Percentiles rank a stretch among this genome's conserved stretches.
phyloP scores from a whole-genome alignment of 1,284 basidiomycete genomes.

The Rhodotorula sp. region DNA sequence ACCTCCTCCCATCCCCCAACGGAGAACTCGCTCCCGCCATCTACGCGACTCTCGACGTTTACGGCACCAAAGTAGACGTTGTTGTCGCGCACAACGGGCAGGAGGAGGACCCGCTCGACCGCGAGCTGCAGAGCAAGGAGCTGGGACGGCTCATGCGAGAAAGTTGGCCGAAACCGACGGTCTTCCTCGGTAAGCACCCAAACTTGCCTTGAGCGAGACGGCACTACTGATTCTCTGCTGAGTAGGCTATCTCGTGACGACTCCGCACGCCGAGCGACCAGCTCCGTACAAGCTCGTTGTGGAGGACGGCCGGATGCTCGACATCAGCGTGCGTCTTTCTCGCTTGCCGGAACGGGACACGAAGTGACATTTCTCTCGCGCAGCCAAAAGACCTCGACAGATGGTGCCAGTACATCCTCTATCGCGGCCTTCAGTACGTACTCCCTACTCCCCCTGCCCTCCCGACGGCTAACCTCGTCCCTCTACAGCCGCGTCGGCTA shows the following conservation, averaged over 20 bases:
- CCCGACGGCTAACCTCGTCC: neutral
- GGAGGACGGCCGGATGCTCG: slow-evolving; percentile 51
- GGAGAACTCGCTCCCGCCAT: slow-evolving; percentile 92
- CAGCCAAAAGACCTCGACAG: slow-evolving; percentile 48
- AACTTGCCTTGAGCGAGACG: too few relatives aligned
- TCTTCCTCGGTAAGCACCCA: slow-evolving; percentile 66
- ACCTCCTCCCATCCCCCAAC: slow-evolving; percentile 79
- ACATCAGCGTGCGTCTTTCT: slow-evolving; percentile 53
- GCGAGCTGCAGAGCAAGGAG: slow-evolving; percentile 80
- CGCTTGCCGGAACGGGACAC: neutral
- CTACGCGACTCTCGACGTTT: slow-evolving; percentile 80
- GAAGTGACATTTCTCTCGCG: slow-evolving; percentile 6
- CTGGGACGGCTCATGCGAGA: slow-evolving; percentile 75
- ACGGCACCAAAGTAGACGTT: slow-evolving; percentile 75
- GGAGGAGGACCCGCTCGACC: slow-evolving; percentile 84
- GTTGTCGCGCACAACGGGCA: slow-evolving; percentile 91
- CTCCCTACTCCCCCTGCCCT: neutral
- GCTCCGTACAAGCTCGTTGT: slow-evolving; percentile 78
- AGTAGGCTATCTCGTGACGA: slow-evolving; percentile 62
- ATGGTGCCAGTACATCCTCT: slow-evolving; percentile 84
- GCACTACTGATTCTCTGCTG: too few relatives aligned
- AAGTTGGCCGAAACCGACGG: slow-evolving; percentile 70
- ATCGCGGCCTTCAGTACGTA: slow-evolving; percentile 65
- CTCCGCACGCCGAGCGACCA: slow-evolving; percentile 68
- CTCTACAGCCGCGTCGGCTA: slow-evolving; percentile 27